These are phyloP conservation scores for Xylariaceae sp. DNA, from an alignment of 2,329 filamentous ascomycete genomes.

Conservation along the genomic window DNA sequence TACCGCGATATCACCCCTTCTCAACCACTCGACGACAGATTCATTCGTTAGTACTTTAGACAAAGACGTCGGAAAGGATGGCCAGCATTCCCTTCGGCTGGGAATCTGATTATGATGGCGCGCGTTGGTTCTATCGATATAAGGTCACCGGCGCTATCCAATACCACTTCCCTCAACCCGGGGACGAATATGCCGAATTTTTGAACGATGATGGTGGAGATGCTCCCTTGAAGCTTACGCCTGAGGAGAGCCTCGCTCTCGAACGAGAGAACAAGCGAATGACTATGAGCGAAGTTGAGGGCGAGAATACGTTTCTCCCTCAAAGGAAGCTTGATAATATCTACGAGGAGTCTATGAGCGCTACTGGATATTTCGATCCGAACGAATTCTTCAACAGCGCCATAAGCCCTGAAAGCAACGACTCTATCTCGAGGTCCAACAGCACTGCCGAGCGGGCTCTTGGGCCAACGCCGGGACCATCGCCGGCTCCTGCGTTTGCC, in stretches of 20 bases:
- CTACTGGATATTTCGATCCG: slow-evolving; percentile 43
- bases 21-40: no score
- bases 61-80: slow-evolving; percentile 22
- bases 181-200: slow-evolving; percentile 56
- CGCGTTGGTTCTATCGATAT: slow-evolving; percentile 56
- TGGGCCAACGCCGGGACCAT: not conserved
- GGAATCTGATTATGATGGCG: slow-evolving; percentile 56
- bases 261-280: slow-evolving; percentile 46
- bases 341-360: slow-evolving; percentile 32
- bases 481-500: slow-evolving; percentile 6
- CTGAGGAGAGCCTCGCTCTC: slow-evolving; percentile 51
- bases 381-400: slow-evolving; percentile 49
- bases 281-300: slow-evolving; percentile 17
- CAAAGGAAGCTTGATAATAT: slow-evolving; percentile 12
- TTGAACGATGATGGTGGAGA: slow-evolving; percentile 34
- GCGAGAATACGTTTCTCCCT: slow-evolving; percentile 17
- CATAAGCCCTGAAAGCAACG: slow-evolving; percentile 40
- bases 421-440: no score
- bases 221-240: slow-evolving; percentile 39
- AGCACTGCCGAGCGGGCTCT: not conserved
- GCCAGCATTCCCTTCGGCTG: slow-evolving; percentile 48
- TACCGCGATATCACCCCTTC: not conserved
- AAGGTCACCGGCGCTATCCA: slow-evolving; percentile 51
- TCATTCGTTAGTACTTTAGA: not conserved
- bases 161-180: slow-evolving; percentile 53